These are phyloP conservation scores for Asparagopsis taxiformis DNA, from an alignment of 31 red algal genomes.

Conservation along the genomic window DNA sequence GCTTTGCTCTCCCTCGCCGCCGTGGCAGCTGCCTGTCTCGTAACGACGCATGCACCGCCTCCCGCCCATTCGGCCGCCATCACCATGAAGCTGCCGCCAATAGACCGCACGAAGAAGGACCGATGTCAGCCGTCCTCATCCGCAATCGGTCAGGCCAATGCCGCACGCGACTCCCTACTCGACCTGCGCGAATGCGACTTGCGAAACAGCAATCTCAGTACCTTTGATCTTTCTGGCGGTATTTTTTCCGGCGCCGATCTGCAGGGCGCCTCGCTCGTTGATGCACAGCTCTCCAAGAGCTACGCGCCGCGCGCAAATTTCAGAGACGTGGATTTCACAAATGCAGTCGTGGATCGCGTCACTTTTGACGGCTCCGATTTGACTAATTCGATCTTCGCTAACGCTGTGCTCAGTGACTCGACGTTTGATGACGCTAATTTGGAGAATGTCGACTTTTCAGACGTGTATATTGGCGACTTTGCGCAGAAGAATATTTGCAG, in stretches of 20 bases:
- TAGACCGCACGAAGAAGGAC: conserved; percentile 37
- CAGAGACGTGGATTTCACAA: conserved; percentile 64
- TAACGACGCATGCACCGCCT: background rate
- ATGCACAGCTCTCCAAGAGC: conserved; percentile 74
- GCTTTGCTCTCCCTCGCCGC: conserved; percentile 13
- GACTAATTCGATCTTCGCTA: conserved; percentile 59
- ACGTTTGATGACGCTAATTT: conserved; percentile 84
- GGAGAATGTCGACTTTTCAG: conserved; percentile 88
- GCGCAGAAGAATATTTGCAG: conserved; percentile 57
- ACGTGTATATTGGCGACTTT: conserved; percentile 96
- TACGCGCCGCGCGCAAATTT: conserved; percentile 64
- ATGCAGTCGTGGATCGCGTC: conserved; percentile 90
- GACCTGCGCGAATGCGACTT: conserved; percentile 91
- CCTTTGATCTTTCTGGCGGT: conserved; percentile 87
- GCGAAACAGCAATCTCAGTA: conserved; percentile 27
- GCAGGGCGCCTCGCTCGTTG: conserved; percentile 36
- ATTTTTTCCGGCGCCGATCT: conserved; percentile 71
- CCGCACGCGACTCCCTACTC: conserved; percentile 78
- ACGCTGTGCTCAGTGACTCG: conserved; percentile 86
- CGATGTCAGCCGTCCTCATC: conserved; percentile 63
- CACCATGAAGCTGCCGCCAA: conserved; percentile 47
- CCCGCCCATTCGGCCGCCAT: background rate
- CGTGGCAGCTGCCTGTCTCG: background rate
- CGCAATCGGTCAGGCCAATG: conserved; percentile 95
- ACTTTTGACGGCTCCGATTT: conserved; percentile 82